Evolutionary conservation across 139 green algal species (phyloP).

Genomic region (Auxenochlorella pyrenoidosa): DNA sequence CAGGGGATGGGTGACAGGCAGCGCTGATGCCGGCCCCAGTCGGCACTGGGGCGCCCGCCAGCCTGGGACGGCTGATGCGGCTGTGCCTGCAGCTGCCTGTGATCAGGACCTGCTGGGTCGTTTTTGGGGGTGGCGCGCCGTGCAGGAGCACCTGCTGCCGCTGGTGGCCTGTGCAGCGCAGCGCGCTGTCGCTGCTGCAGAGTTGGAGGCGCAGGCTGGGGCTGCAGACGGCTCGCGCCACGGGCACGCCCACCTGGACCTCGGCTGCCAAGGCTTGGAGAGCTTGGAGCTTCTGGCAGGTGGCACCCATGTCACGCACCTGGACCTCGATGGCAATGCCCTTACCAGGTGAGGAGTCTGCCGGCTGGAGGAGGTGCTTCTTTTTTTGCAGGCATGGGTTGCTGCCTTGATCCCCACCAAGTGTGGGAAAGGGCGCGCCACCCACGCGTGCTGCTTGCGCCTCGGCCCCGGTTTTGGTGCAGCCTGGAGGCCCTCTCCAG

Average conservation of each 20-base stretch:
- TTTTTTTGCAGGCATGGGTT: not conserved
- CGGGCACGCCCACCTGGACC: not conserved
- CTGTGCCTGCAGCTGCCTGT: not conserved
- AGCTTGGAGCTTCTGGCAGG: conserved; percentile 9
- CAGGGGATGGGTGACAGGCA: no score
- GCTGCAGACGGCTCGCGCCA: not conserved
- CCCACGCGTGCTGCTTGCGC: no score
- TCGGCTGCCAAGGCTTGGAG: conserved; percentile 2
- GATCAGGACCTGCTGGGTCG: not conserved
- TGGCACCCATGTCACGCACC: not conserved
- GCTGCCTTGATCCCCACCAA: not conserved
- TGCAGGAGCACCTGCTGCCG: conserved; percentile 12
- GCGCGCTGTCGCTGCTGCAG: not conserved
- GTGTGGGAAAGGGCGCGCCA: no score
- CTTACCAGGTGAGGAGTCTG: not conserved
- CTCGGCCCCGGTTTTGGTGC: not conserved
- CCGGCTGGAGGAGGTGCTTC: no score
- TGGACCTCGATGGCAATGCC: not conserved
- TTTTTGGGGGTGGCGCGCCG: not conserved
- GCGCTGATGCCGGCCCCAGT: no score
- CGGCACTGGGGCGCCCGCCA: no score
- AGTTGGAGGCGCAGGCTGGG: not conserved
- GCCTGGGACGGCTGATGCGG: not conserved
- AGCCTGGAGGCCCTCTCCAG: not conserved
- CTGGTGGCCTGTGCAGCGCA: not conserved